These are phyloP conservation scores for Plectosphaerella cucumerina DNA, from an alignment of 2,329 filamentous ascomycete genomes.

Conservation along the genomic window DNA sequence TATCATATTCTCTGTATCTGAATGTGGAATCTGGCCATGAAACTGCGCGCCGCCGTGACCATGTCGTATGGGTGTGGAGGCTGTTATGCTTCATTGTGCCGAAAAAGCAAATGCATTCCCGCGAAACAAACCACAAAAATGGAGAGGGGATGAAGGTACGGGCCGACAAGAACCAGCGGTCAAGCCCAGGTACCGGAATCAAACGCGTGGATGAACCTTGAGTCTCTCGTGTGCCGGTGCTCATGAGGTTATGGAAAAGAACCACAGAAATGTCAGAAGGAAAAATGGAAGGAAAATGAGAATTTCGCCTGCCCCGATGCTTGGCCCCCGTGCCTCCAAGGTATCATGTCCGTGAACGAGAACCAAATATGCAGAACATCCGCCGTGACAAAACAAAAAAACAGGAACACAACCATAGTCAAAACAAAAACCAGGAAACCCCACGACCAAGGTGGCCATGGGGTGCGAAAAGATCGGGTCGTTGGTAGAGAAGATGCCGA, in stretches of 20 bases:
- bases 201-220: too few species aligned
- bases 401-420: conserved; percentile 3
- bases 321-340: conserved; percentile 9
- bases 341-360: conserved; percentile 13
- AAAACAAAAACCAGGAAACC: conserved; percentile 2
- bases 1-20: conserved; percentile 1
- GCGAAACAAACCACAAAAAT: too few species aligned
- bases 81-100: too few species aligned
- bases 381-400: conserved; percentile 15
- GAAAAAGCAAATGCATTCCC: too few species aligned
- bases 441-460: background rate
- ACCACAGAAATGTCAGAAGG: conserved; percentile 5
- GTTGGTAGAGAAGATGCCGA: background rate
- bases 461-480: background rate
- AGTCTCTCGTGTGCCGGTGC: too few species aligned
- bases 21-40: background rate
- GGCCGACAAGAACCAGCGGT: background rate
- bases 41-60: too few species aligned
- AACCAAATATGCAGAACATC: conserved; percentile 12
- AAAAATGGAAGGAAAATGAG: conserved; percentile 7
- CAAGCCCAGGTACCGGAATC: too few species aligned
- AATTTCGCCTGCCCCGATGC: conserved; percentile 11
- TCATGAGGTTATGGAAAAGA: background rate
- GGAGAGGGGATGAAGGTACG: background rate
- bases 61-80: too few species aligned